A percentile compares a stretch with the other conserved stretches of the same genome.
Conservation (phyloP, 495 filamentous ascomycete species). For the Penicillium bialowiezense region DNA sequence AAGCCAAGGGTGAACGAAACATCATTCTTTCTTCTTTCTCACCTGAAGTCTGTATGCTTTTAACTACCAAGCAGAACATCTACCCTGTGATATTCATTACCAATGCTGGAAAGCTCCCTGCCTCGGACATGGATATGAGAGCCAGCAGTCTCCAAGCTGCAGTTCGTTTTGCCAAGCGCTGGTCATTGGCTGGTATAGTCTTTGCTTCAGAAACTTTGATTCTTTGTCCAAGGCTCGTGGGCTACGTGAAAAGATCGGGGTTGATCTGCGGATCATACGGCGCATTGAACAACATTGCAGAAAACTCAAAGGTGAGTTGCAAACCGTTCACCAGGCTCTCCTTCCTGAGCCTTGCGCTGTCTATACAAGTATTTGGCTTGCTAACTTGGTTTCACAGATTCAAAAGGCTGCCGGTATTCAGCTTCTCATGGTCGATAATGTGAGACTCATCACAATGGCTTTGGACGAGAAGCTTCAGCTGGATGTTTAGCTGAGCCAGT, state of each 20-base stretch:
- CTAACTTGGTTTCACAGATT: slow-evolving; percentile 9
- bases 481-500: not conserved
- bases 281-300: slow-evolving; percentile 28
- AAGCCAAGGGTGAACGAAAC: slow-evolving; percentile 13
- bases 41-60: slow-evolving; percentile 42
- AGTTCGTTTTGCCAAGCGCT: slow-evolving; percentile 34
- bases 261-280: slow-evolving; percentile 32
- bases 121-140: slow-evolving; percentile 24
- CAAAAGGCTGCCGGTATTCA: slow-evolving; percentile 22
- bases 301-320: slow-evolving; percentile 21
- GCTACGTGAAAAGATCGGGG: slow-evolving; percentile 14
- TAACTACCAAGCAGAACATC: slow-evolving; percentile 33
- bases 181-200: slow-evolving; percentile 35
- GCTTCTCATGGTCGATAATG: slow-evolving; percentile 21
- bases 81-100: slow-evolving; percentile 43
- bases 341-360: not conserved
- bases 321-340: not conserved
- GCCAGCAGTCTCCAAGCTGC: slow-evolving; percentile 35
- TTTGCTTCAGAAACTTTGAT: slow-evolving; percentile 33
- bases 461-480: slow-evolving; percentile 1
- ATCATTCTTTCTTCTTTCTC: slow-evolving; percentile 44
- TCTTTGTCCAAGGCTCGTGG: slow-evolving; percentile 28
- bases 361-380: not conserved
- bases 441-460: slow-evolving; percentile 10
- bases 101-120: slow-evolving; percentile 31